Conservation (phyloP, 108 stramenopile genomes). For the Skeletonema marinoi region DNA sequence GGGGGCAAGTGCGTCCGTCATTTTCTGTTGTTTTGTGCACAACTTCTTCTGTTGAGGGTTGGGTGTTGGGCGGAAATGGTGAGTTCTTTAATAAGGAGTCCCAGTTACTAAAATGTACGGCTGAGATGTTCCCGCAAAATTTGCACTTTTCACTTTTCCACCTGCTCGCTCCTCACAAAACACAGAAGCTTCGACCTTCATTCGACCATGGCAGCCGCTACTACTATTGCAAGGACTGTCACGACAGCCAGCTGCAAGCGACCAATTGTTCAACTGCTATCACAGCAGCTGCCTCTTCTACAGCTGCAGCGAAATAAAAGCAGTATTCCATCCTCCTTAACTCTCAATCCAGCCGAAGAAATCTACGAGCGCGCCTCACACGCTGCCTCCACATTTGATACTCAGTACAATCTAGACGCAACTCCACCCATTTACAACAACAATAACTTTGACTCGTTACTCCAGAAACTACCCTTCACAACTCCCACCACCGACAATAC, state of each 20-base stretch:
- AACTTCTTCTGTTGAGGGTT: background rate
- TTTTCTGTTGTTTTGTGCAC: background rate
- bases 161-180: too few relatives aligned
- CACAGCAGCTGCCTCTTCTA: background rate
- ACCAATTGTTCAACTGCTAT: background rate
- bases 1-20: slow-evolving; percentile 25
- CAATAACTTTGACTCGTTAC: background rate
- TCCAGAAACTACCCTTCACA: background rate
- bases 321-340: slow-evolving; percentile 9
- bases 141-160: too few relatives aligned
- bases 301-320: slow-evolving; percentile 7
- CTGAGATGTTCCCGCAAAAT: too few relatives aligned
- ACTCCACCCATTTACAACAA: background rate
- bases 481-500: background rate
- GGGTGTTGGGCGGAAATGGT: too few relatives aligned
- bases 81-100: too few relatives aligned
- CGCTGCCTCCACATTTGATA: slow-evolving; percentile 29
- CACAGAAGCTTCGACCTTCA: too few relatives aligned
- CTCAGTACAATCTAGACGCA: slow-evolving; percentile 2
- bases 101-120: too few relatives aligned
- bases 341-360: background rate
- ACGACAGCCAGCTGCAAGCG: background rate
- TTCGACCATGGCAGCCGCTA: background rate
- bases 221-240: background rate
- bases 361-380: slow-evolving; percentile 27